Conservation (phyloP, 2,329 filamentous ascomycete genomes). For the Laburnicola sp. region DNA sequence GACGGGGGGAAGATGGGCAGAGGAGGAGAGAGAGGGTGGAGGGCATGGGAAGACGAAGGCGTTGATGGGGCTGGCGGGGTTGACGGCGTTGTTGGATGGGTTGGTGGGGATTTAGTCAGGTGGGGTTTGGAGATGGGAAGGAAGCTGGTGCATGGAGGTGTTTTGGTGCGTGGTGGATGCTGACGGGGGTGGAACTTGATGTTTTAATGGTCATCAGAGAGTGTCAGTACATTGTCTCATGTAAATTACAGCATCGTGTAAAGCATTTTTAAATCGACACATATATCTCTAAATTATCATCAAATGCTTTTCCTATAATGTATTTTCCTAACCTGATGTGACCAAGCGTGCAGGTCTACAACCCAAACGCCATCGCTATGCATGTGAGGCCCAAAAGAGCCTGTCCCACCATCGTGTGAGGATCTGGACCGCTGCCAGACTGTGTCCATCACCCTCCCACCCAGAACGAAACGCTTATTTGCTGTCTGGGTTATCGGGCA, state of each 20-base stretch:
- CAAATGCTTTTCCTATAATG: slow-evolving; percentile 7
- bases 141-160: too few relatives aligned
- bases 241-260: background rate
- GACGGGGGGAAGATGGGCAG: slow-evolving; percentile 8
- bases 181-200: too few relatives aligned
- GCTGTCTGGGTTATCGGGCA: slow-evolving; percentile 78
- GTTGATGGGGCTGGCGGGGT: slow-evolving; percentile 42
- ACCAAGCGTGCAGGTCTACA: background rate
- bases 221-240: too few relatives aligned
- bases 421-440: too few relatives aligned
- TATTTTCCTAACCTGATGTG: background rate
- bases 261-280: background rate
- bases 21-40: background rate
- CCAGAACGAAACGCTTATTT: slow-evolving; percentile 18
- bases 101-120: slow-evolving; percentile 31
- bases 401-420: background rate
- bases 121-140: too few relatives aligned
- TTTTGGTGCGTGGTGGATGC: too few relatives aligned
- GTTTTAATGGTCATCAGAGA: too few relatives aligned
- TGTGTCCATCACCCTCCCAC: too few relatives aligned
- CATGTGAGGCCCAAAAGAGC: slow-evolving; percentile 9
- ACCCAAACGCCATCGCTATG: slow-evolving; percentile 25
- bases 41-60: slow-evolving; percentile 38
- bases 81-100: slow-evolving; percentile 44
- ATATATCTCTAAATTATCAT: too few relatives aligned